Conservation (phyloP, 768 basidiomycete genomes). For the Amanita phalloides region DNA sequence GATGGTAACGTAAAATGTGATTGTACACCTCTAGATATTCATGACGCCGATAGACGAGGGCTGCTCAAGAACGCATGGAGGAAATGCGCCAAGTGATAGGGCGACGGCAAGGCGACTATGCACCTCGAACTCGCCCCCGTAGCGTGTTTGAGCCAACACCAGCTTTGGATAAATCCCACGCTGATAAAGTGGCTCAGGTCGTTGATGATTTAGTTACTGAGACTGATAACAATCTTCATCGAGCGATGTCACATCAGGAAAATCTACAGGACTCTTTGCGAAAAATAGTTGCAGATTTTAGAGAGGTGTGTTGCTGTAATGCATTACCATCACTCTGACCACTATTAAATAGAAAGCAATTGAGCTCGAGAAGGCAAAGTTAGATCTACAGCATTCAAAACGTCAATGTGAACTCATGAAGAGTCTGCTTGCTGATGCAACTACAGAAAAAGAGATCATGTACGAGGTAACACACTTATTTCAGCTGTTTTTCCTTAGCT, state of each 20-base stretch:
- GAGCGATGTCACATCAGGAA: slow-evolving; percentile 44
- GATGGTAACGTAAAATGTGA: slow-evolving; percentile 23
- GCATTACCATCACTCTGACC: neutral
- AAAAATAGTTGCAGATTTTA: slow-evolving; percentile 37
- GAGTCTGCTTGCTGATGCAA: slow-evolving; percentile 63
- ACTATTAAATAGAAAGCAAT: slow-evolving; percentile 31
- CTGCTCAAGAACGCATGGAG: slow-evolving; percentile 68
- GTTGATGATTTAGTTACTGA: slow-evolving; percentile 46
- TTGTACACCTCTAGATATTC: neutral
- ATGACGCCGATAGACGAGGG: slow-evolving; percentile 41
- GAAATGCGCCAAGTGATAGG: slow-evolving; percentile 74
- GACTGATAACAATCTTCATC: slow-evolving; percentile 44
- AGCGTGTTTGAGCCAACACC: slow-evolving; percentile 23
- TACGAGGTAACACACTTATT: slow-evolving; percentile 51
- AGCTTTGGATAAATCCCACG: slow-evolving; percentile 13
- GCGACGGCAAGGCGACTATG: slow-evolving; percentile 42
- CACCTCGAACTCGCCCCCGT: slow-evolving; percentile 37
- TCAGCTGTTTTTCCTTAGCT: neutral
- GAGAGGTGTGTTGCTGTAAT: slow-evolving; percentile 35
- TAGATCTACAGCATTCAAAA: slow-evolving; percentile 58
- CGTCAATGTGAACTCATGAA: slow-evolving; percentile 76
- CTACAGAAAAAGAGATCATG: slow-evolving; percentile 86
- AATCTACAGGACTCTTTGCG: slow-evolving; percentile 40
- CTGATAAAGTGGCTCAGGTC: slow-evolving; percentile 28
- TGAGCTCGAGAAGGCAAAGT: slow-evolving; percentile 52